Evolutionary conservation across 768 basidiomycete genomes (phyloP).

Genomic region (Gymnopilus junonius): DNA sequence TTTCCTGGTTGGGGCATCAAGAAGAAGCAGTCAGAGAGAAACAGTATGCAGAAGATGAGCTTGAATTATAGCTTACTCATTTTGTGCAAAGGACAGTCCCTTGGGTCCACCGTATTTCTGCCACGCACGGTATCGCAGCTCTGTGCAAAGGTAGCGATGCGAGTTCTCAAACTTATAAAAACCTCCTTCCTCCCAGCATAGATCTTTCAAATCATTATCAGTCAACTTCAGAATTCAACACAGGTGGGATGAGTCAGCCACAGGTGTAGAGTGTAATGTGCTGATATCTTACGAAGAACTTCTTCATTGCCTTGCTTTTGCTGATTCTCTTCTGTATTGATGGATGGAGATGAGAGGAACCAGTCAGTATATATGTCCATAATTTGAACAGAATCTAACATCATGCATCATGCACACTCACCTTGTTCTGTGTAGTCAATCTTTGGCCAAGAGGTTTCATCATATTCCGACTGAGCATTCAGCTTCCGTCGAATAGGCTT

Average conservation of each 20-base stretch:
- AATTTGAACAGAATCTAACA: neutral
- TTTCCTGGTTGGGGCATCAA: neutral
- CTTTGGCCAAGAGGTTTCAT: neutral
- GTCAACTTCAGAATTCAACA: neutral
- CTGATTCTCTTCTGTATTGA: neutral
- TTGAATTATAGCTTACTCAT: neutral
- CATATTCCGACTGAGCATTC: neutral
- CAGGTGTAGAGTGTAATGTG: too few relatives aligned
- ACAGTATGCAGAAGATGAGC: neutral
- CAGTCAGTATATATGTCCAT: neutral
- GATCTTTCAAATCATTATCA: neutral
- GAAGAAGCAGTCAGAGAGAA: neutral
- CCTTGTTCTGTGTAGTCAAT: neutral
- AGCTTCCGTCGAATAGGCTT: neutral
- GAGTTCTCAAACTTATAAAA: neutral
- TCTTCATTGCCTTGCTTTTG: neutral
- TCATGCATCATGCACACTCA: too few relatives aligned
- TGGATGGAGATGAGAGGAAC: neutral
- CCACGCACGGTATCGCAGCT: conserved; percentile 27
- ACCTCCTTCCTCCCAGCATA: neutral
- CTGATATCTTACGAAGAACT: neutral
- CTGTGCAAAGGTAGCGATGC: conserved; percentile 20
- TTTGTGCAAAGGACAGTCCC: conserved; percentile 10
- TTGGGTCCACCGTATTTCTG: conserved; percentile 26
- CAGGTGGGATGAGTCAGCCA: neutral